Evolutionary conservation across 1,139 yeast genomes (phyloP), one percentile per base, ranked within the genome.

Genomic region (Taphrina wiesneri): DNA sequence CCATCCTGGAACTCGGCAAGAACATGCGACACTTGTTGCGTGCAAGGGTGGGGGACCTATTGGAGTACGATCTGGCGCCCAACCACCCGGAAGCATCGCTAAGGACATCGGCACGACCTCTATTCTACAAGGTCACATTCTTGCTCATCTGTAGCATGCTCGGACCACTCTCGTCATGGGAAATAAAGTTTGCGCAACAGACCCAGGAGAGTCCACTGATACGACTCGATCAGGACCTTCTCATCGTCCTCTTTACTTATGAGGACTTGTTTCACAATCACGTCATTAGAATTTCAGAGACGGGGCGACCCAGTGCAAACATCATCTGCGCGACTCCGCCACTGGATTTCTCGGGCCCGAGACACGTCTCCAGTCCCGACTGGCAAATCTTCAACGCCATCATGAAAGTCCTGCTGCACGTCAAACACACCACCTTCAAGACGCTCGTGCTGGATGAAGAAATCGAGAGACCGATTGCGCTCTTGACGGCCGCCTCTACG

Each of bases 291-390:
- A 23, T 45, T 5, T 21, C 49, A 19, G 28, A 45, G 28, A 45
- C 49, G 28, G 49, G 49, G 13, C 7, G n/a, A 6, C 49, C 49
- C n/a, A 45, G 49, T 23, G 49, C 49, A 21, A 45, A 45, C 49
- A 45, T 45, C n/a, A 45, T 45, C 49, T 45, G 49, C 28, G 49
- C 49, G 28, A 45, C 49, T 2, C 49, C 49, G 7, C 49, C 49
- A 13, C 49, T 45, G n/a, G 49, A 45, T 28, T 45, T 45, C 21
- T 15, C 28, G n/a, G 49, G 49, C 28, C n/a, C 25, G n/a, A 9
- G 49, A 45, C 49, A 45, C 49, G 26, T 45, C 49, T 45, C 49
- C 28, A 45, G n/a, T n/a, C 49, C 49, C n/a, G 49, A 45, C 28
- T 45, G 49, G 49, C 49, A 45, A 21, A 45, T 45, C 49, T 45